Conservation (phyloP, 768 basidiomycete genomes). For the Tylopilus sp. region DNA sequence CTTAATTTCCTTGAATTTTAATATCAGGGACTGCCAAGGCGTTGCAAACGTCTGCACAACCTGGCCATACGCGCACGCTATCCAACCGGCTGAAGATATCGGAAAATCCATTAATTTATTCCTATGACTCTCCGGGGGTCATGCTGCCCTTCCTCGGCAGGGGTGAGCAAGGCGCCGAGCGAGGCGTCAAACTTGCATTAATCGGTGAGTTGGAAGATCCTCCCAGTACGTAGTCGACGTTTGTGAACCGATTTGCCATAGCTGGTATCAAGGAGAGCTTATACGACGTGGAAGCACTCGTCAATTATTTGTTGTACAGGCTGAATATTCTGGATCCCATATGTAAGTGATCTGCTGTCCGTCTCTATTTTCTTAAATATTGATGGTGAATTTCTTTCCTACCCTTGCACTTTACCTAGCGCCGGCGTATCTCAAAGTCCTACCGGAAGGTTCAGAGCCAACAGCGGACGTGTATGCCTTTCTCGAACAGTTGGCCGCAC, state of each 20-base stretch:
- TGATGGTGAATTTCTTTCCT: too few relatives aligned
- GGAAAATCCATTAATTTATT: conserved; percentile 79
- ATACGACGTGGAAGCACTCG: conserved; percentile 81
- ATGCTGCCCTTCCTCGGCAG: conserved; percentile 94
- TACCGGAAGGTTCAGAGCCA: conserved; percentile 52
- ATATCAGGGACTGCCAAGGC: conserved; percentile 77
- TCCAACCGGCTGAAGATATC: conserved; percentile 88
- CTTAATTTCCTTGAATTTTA: background rate
- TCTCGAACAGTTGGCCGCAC: conserved; percentile 60
- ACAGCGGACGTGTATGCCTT: conserved; percentile 63
- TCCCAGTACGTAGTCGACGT: background rate
- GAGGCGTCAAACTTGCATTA: conserved; percentile 88
- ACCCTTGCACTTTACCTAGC: too few relatives aligned
- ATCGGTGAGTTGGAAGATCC: conserved; percentile 64
- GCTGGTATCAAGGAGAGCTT: conserved; percentile 94
- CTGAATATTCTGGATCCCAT: conserved; percentile 75
- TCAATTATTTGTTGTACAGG: conserved; percentile 82
- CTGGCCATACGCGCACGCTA: conserved; percentile 85
- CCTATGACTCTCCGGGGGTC: conserved; percentile 94
- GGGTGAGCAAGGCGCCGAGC: conserved; percentile 82
- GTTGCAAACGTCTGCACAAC: conserved; percentile 81
- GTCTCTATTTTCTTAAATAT: conserved; percentile 3
- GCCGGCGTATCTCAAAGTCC: conserved; percentile 65
- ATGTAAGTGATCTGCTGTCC: conserved; percentile 42
- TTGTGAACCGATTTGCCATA: conserved; percentile 30